Percentiles rank a stretch among this genome's conserved stretches.
phyloP scores from a whole-genome alignment of 2,329 filamentous ascomycete genomes.

The Pseudogymnoascus sp. region DNA sequence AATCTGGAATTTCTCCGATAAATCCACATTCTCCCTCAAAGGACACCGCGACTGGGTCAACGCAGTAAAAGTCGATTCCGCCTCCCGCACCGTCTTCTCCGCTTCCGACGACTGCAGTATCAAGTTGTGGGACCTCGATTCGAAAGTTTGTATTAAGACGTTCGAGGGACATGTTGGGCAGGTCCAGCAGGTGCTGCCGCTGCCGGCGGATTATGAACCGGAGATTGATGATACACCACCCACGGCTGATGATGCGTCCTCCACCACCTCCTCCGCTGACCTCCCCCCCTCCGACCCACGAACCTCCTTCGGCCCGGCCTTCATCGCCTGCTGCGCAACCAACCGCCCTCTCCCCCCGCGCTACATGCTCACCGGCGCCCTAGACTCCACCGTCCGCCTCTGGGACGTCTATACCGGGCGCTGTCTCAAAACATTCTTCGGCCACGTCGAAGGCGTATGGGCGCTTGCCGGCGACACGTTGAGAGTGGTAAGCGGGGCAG shows the following conservation, averaged over 20 bases:
- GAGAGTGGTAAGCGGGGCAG: slow-evolving; percentile 77
- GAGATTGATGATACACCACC: slow-evolving; percentile 48
- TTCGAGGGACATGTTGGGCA: slow-evolving; percentile 91
- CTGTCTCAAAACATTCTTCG: slow-evolving; percentile 88
- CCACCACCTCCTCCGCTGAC: slow-evolving; percentile 15
- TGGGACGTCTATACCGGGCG: slow-evolving; percentile 81
- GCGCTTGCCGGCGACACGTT: slow-evolving; percentile 81
- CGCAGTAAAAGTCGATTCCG: slow-evolving; percentile 76
- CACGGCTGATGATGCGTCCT: slow-evolving; percentile 43
- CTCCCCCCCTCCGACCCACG: slow-evolving; percentile 12
- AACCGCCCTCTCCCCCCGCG: slow-evolving; percentile 66
- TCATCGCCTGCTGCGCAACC: slow-evolving; percentile 52
- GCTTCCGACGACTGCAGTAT: slow-evolving; percentile 90
- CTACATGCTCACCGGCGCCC: slow-evolving; percentile 86
- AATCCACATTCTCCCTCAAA: slow-evolving; percentile 67
- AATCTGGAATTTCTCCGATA: slow-evolving; percentile 84
- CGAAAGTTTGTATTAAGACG: slow-evolving; percentile 62
- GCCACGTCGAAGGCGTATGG: slow-evolving; percentile 95
- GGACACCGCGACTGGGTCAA: slow-evolving; percentile 96
- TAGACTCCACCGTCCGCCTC: slow-evolving; percentile 84
- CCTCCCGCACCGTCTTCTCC: slow-evolving; percentile 79
- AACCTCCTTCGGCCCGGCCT: slow-evolving; percentile 33
- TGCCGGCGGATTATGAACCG: slow-evolving; percentile 82
- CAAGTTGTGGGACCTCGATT: slow-evolving; percentile 88
- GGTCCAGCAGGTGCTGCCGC: slow-evolving; percentile 80